Conservation (phyloP, 768 basidiomycete species). For the Kondoa malvinella region DNA sequence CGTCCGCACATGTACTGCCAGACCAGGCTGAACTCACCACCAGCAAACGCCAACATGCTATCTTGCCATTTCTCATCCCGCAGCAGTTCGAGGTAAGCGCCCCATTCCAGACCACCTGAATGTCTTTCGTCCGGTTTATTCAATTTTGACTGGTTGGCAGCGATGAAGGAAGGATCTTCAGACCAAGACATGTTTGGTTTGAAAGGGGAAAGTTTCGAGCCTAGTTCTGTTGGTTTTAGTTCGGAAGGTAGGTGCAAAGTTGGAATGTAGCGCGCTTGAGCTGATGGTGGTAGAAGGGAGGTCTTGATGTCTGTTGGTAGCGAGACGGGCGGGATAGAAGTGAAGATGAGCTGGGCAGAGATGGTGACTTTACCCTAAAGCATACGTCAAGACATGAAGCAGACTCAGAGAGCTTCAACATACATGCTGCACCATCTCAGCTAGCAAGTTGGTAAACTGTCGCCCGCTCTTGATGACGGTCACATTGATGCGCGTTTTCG, state of each 20-base stretch:
- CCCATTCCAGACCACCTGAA: not conserved
- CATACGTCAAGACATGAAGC: not conserved
- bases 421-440: not conserved
- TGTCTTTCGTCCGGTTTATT: not conserved
- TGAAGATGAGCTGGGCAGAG: conserved; percentile 1
- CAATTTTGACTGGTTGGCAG: not conserved
- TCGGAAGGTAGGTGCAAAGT: not conserved
- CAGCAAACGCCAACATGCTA: not conserved
- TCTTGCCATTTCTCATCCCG: not conserved
- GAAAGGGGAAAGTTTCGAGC: not conserved
- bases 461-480: not conserved
- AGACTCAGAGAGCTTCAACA: not conserved
- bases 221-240: not conserved
- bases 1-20: no score
- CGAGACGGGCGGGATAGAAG: not conserved
- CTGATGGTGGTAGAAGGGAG: not conserved
- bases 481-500: not conserved
- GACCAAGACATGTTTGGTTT: not conserved
- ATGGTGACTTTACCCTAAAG: not conserved
- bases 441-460: not conserved
- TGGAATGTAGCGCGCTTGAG: not conserved
- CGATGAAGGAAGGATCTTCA: not conserved
- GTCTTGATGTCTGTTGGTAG: not conserved
- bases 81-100: not conserved
- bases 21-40: no score